Evolutionary conservation across 1,284 basidiomycete genomes (phyloP).

Genomic region (Microbotryomycetes sp.): DNA sequence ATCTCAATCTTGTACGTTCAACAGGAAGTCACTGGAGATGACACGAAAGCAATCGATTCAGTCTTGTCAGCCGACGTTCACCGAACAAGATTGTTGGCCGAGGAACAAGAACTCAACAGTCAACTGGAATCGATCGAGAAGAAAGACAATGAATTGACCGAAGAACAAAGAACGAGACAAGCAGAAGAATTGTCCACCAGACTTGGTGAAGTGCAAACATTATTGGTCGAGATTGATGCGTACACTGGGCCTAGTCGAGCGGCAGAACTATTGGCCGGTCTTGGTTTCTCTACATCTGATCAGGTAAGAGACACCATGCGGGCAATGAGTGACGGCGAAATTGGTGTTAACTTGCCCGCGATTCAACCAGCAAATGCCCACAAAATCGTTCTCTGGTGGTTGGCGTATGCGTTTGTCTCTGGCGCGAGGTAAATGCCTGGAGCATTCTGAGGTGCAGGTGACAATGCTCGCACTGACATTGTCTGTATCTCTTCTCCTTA

Average conservation of each 20-base stretch:
- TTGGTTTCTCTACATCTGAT: constrained; percentile 85
- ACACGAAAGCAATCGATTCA: constrained; percentile 83
- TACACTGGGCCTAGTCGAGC: constrained; percentile 93
- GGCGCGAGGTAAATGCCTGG: constrained; percentile 46
- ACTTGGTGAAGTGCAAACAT: constrained; percentile 84
- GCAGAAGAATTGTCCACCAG: constrained; percentile 78
- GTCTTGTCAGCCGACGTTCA: constrained; percentile 96
- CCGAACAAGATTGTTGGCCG: constrained; percentile 79
- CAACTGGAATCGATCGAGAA: constrained; percentile 56
- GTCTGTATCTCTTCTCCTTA: constrained; percentile 55
- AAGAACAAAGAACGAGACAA: constrained; percentile 59
- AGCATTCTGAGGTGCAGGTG: not conserved
- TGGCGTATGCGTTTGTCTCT: constrained; percentile 61
- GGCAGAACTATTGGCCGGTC: constrained; percentile 78
- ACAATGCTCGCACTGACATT: not conserved
- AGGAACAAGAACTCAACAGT: constrained; percentile 68
- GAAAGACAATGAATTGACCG: constrained; percentile 22
- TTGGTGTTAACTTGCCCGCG: too few relatives aligned
- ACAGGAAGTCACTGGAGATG: constrained; percentile 92
- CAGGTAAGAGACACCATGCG: constrained; percentile 64
- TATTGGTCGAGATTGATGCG: constrained; percentile 93
- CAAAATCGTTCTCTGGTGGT: constrained; percentile 88
- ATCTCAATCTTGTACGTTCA: constrained; percentile 98
- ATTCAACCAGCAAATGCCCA: constrained; percentile 33
- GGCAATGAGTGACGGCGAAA: constrained; percentile 60